phyloP scores from a whole-genome alignment of 2,329 filamentous ascomycete genomes.

The Xylaria polymorpha region DNA sequence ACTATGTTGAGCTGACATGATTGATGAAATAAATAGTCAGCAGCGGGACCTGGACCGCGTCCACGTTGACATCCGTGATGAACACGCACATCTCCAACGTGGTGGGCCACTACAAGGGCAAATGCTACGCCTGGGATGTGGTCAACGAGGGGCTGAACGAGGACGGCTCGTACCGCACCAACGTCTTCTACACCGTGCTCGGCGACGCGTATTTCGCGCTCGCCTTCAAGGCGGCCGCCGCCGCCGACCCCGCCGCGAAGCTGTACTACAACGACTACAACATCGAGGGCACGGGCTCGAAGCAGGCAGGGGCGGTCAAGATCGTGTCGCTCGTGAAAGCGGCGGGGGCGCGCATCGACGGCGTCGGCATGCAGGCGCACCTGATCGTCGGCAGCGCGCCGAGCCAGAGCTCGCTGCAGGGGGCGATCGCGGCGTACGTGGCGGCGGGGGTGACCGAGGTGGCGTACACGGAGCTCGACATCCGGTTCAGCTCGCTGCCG shows the following conservation, averaged over 20 bases:
- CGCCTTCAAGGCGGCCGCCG: constrained; percentile 67
- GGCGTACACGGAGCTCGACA: constrained; percentile 71
- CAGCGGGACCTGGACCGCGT: constrained; percentile 65
- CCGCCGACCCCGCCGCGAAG: constrained; percentile 66
- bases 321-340: constrained; percentile 60
- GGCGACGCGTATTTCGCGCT: constrained; percentile 67
- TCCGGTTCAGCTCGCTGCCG: constrained; percentile 62
- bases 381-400: constrained; percentile 67
- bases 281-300: constrained; percentile 64
- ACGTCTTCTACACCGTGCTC: constrained; percentile 66
- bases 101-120: constrained; percentile 67
- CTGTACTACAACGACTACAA: constrained; percentile 70
- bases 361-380: constrained; percentile 71
- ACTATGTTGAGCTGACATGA: constrained; percentile 40
- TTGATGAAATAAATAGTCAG: constrained; percentile 46
- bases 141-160: constrained; percentile 73
- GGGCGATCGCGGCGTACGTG: constrained; percentile 63
- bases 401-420: constrained; percentile 56
- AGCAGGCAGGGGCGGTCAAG: constrained; percentile 58
- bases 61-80: constrained; percentile 66
- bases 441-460: constrained; percentile 64
- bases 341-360: constrained; percentile 68
- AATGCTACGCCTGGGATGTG: constrained; percentile 74
- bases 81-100: constrained; percentile 71
- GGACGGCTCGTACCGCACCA: constrained; percentile 63